phyloP scores from a whole-genome alignment of 1,284 basidiomycete species.

The Ganoderma lucidum region DNA sequence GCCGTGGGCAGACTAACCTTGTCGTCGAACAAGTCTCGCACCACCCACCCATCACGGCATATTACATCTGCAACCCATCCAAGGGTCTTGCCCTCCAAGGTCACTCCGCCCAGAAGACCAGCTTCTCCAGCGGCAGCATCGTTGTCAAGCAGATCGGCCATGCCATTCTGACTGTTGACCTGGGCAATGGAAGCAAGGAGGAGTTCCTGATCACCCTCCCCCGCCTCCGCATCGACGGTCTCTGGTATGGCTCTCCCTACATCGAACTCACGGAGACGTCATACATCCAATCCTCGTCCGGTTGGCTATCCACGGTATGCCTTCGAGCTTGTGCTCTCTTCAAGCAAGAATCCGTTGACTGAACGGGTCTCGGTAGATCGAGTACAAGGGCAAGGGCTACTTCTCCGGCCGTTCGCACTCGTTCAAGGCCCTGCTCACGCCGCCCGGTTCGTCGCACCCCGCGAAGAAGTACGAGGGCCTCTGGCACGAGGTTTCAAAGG shows the following conservation, averaged over 20 bases:
- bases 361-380: slow-evolving; percentile 56
- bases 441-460: slow-evolving; percentile 49
- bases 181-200: slow-evolving; percentile 66
- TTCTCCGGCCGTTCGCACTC: slow-evolving; percentile 87
- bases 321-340: slow-evolving; percentile 1
- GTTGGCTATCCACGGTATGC: slow-evolving; percentile 68
- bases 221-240: slow-evolving; percentile 58
- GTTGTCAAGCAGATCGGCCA: slow-evolving; percentile 97
- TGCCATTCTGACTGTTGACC: slow-evolving; percentile 80
- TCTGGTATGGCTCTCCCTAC: slow-evolving; percentile 77
- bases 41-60: slow-evolving; percentile 90
- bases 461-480: slow-evolving; percentile 83
- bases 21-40: slow-evolving; percentile 98
- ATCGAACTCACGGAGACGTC: slow-evolving; percentile 90
- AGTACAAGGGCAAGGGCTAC: slow-evolving; percentile 97
- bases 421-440: slow-evolving; percentile 84
- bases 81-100: slow-evolving; percentile 88
- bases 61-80: slow-evolving; percentile 84
- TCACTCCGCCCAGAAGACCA: slow-evolving; percentile 97
- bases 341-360: neutral
- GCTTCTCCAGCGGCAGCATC: slow-evolving; percentile 81
- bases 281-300: slow-evolving; percentile 85
- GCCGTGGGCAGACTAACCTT: slow-evolving; percentile 86
- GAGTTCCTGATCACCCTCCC: slow-evolving; percentile 94
- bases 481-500: slow-evolving; percentile 83